A percentile compares a stretch with the other conserved stretches of the same genome.
Conservation (phyloP, 345 rosid genomes). For the Citrus sinensis region DVS_A1.0 CM039167.1:9518501-9519000, state of each 20-base stretch:
- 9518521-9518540: neutral
- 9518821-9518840: neutral
- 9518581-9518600: neutral
- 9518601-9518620: no score
- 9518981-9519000: constrained; percentile 10
- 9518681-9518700: neutral
- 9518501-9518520: neutral
- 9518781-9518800: neutral
- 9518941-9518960: constrained; percentile 24
- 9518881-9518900: neutral
- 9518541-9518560: neutral
- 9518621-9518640: neutral
- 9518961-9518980: neutral
- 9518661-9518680: neutral
- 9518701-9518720: neutral
- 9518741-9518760: neutral
- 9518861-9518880: neutral
- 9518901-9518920: neutral
- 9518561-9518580: neutral
- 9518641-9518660: neutral
- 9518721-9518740: neutral
- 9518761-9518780: neutral
- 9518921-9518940: constrained; percentile 23
- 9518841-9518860: neutral
- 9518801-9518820: neutral